These are phyloP conservation scores for Hygrocybe coccinea DNA, from an alignment of 768 basidiomycete genomes.

Conservation along the genomic window DNA sequence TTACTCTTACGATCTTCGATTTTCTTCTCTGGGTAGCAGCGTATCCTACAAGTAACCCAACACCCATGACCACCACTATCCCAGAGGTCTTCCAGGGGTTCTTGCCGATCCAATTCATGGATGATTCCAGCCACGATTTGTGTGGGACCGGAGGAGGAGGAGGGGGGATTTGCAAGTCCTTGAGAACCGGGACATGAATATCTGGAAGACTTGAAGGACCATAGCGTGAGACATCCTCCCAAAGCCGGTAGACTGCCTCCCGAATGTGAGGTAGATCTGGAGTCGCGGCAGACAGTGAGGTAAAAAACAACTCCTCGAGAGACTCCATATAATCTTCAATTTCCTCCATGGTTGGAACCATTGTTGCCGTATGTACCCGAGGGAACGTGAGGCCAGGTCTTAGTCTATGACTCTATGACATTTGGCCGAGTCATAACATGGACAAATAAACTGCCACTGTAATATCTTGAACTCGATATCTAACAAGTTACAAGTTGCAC, in stretches of 20 bases:
- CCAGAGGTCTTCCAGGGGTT: conserved; percentile 61
- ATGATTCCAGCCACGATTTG: conserved; percentile 42
- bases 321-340: conserved; percentile 67
- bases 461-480: no score
- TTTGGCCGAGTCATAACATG: no score
- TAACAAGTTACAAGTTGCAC: no score
- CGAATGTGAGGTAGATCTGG: conserved; percentile 59
- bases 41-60: conserved; percentile 60
- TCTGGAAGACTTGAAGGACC: conserved; percentile 58
- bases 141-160: conserved; percentile 61
- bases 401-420: no score
- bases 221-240: conserved; percentile 76
- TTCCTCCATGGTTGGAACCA: conserved; percentile 49
- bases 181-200: conserved; percentile 56
- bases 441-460: no score
- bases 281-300: conserved; percentile 51
- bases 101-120: conserved; percentile 47
- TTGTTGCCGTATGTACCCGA: not conserved
- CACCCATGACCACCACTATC: conserved; percentile 51
- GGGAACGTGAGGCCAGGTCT: no score
- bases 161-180: conserved; percentile 62
- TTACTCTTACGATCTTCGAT: conserved; percentile 40
- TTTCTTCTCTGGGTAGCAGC: conserved; percentile 29
- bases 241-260: conserved; percentile 63
- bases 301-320: conserved; percentile 57